Evolutionary conservation across 768 basidiomycete species (phyloP), one percentile per base, ranked within the genome.

Genomic region (Termitomyces eurrhizus): DNA sequence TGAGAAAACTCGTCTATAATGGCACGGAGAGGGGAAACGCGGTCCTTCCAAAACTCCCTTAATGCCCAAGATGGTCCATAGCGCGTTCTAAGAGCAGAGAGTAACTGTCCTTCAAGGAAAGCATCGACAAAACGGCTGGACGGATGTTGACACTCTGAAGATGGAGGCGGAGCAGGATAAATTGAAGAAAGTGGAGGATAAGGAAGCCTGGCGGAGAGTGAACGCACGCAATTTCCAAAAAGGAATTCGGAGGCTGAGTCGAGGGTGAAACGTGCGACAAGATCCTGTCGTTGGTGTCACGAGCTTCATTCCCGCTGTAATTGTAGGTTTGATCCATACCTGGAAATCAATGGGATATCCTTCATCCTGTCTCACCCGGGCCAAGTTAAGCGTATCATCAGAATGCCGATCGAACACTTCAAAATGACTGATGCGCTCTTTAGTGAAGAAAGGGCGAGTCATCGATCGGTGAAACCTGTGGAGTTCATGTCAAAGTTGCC

Each of bases 401-500:
- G 82, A 75, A 58, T 86, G 84, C 2, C 73, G 72, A 54, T 81
- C 82, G 63, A 87, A 88, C 29, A 81, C 83, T 29, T 86, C 82
- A 52, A 87, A 88, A 66, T 87, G 80, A 48, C 78, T 81, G 52
- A 87, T 81, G 24, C 80, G 75, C 33, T 89, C 86, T 48, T 77
- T 78, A 52, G 69, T 80, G 73, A 91, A 90, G 74, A 90, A 89
- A 0, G 88, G 88, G 0, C 89, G 82, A 0, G 86, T 85, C 74
- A 90, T 87, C 3, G 77, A 66, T 7, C 88, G 83, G 68, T 89
- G 87, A 64, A 87, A 81, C 68, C 87, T 82, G 36, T 55, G 29
- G 29, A 37, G 49, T 54, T 51, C 49, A 24, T 26, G 32, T 50
- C 29, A 50, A 12, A 11, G 1, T 18, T 13, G 13, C 50, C 26